Percentiles rank a stretch among this genome's conserved stretches.
Conservation (phyloP, 345 rosid species). For the Syzygium aromaticum region DNA sequence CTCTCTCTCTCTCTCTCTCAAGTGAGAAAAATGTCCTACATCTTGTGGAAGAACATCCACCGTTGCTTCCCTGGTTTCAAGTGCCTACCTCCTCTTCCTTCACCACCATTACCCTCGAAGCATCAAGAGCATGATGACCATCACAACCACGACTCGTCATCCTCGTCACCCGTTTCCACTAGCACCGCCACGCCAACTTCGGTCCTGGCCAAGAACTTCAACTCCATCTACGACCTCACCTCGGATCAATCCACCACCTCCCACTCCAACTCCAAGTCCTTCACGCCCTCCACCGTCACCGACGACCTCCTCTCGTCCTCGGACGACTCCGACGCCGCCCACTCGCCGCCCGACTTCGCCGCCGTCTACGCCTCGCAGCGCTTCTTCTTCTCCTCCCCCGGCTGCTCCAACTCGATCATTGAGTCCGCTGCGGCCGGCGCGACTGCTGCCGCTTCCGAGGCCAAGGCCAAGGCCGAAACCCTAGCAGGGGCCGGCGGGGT, state of each 20-base stretch:
- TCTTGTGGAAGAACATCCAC: constrained; percentile 56
- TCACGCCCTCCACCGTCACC: constrained; percentile 24
- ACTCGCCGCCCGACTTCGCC: constrained; percentile 45
- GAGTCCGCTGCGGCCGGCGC: constrained; percentile 25
- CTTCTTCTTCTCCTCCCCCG: constrained; percentile 90
- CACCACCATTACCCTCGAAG: constrained; percentile 14
- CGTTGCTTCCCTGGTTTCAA: constrained; percentile 44
- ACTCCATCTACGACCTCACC: constrained; percentile 30
- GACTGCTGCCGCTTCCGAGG: neutral
- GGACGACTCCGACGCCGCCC: constrained; percentile 11
- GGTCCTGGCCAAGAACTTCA: constrained; percentile 21
- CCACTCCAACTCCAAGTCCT: constrained; percentile 22
- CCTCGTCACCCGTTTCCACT: neutral
- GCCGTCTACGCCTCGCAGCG: constrained; percentile 78
- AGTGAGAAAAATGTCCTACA: constrained; percentile 32
- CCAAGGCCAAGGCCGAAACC: neutral
- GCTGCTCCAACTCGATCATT: constrained; percentile 75
- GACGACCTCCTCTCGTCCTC: constrained; percentile 10
- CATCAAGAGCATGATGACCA: neutral
- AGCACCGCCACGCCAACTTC: constrained; percentile 10
- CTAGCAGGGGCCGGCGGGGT: constrained; percentile 30
- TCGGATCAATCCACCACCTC: constrained; percentile 19
- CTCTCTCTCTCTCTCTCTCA: neutral
- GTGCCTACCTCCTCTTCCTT: constrained; percentile 24
- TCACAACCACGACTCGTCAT: neutral